These are phyloP conservation scores for Kwoniella botswanensis DNA, from an alignment of 768 basidiomycete species.

Conservation along the genomic window DNA sequence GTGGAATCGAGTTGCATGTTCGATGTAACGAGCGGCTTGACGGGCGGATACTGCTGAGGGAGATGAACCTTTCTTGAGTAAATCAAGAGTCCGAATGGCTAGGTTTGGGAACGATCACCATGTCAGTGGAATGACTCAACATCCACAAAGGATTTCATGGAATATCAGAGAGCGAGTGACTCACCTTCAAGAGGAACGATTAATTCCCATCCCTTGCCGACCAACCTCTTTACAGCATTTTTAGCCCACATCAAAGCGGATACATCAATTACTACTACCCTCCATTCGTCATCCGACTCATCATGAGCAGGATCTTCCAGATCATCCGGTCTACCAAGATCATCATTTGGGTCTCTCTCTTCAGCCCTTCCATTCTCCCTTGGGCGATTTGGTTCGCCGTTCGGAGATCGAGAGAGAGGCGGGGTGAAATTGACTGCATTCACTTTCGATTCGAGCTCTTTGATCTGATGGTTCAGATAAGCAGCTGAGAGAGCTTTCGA, in stretches of 20 bases:
- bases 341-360: constrained; percentile 31
- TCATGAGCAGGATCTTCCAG: constrained; percentile 22
- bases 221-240: constrained; percentile 74
- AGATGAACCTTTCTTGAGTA: constrained; percentile 87
- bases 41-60: constrained; percentile 80
- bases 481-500: constrained; percentile 53
- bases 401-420: constrained; percentile 1
- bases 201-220: constrained; percentile 74
- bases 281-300: constrained; percentile 33
- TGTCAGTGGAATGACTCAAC: too few relatives aligned
- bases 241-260: constrained; percentile 53
- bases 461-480: constrained; percentile 53
- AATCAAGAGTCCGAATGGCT: constrained; percentile 89
- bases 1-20: constrained; percentile 58
- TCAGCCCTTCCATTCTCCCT: constrained; percentile 1
- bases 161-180: constrained; percentile 38
- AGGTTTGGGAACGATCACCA: constrained; percentile 1
- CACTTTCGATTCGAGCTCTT: constrained; percentile 52
- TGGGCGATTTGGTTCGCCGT: background rate
- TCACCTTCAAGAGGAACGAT: constrained; percentile 87
- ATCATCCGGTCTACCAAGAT: constrained; percentile 26
- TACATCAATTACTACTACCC: constrained; percentile 52
- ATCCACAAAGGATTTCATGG: background rate
- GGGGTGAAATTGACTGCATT: constrained; percentile 20
- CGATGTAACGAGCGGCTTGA: constrained; percentile 83